These are phyloP conservation scores for Zizania latifolia DNA, from an alignment of 176 grass and related monocot genomes.

Conservation along the genomic window DNA sequence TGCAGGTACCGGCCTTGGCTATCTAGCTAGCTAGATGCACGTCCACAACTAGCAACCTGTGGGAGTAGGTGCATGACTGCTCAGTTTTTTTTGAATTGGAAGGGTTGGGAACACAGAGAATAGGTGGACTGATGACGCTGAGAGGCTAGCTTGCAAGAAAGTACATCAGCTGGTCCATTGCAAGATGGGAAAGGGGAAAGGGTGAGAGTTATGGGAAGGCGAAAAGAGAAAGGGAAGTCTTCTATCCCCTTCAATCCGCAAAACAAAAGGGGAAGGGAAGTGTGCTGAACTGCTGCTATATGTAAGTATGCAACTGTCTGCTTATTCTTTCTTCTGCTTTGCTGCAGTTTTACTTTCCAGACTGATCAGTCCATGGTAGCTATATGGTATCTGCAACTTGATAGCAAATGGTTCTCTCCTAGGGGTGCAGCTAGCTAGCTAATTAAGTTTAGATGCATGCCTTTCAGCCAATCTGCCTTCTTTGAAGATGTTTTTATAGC, in stretches of 20 bases:
- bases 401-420: constrained; percentile 2
- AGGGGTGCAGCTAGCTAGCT: constrained; percentile 8
- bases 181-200: constrained; percentile 25
- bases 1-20: constrained; percentile 10
- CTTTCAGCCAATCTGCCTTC: constrained; percentile 5
- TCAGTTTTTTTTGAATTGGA: constrained; percentile 20
- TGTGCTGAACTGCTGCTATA: neutral
- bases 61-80: constrained; percentile 30
- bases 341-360: neutral
- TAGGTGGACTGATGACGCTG: constrained; percentile 22
- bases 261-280: neutral
- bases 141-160: constrained; percentile 7
- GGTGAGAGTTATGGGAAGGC: constrained; percentile 21
- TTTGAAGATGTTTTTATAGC: neutral
- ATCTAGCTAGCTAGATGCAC: neutral
- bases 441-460: constrained; percentile 24
- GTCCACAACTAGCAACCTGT: constrained; percentile 34
- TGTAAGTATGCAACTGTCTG: constrained; percentile 18
- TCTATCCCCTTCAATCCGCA: constrained; percentile 3
- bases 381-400: neutral
- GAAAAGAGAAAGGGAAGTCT: constrained; percentile 12
- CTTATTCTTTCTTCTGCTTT: neutral
- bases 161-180: constrained; percentile 30
- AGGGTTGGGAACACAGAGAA: constrained; percentile 24
- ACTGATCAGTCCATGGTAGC: neutral